phyloP scores from a whole-genome alignment of 1,139 yeast genomes.

The Suhomyces wounanorum region DNA sequence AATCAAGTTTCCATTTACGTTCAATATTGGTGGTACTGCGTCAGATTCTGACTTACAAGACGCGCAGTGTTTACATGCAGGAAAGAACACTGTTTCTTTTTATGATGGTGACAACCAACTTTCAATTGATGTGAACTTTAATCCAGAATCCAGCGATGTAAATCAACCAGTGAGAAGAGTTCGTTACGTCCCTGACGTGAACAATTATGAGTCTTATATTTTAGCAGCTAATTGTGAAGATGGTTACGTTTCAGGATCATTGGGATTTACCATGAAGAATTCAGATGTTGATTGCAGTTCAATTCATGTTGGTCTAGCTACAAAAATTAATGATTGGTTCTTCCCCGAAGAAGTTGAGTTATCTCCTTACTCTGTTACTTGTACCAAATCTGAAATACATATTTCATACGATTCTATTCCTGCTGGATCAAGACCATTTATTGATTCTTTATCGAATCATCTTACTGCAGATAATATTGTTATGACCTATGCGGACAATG shows the following conservation, averaged over 20 bases:
- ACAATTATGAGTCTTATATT: conserved; percentile 18
- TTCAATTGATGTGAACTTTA: conserved; percentile 20
- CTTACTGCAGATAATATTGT: conserved; percentile 13
- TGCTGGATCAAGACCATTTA: no score
- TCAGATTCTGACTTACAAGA: conserved; percentile 21
- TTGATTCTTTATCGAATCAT: no score
- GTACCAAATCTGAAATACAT: conserved; percentile 17
- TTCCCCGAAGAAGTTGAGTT: conserved; percentile 17
- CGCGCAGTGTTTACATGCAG: conserved; percentile 24
- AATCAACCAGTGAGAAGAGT: neutral
- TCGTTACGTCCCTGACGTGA: conserved; percentile 18
- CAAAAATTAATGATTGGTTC: conserved; percentile 26
- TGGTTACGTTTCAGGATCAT: conserved; percentile 28
- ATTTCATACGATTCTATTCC: conserved; percentile 27
- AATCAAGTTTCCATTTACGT: conserved; percentile 28
- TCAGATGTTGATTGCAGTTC: conserved; percentile 25
- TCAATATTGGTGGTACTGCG: conserved; percentile 30
- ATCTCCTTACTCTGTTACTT: conserved; percentile 14
- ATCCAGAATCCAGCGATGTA: conserved; percentile 9
- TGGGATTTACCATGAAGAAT: conserved; percentile 22
- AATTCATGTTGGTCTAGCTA: conserved; percentile 24
- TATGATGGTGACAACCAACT: conserved; percentile 29
- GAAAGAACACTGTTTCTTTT: conserved; percentile 30
- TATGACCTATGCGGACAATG: conserved; percentile 17
- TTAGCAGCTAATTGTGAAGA: conserved; percentile 26